Conservation (phyloP, 345 rosid genomes). For the Eucalyptus fibrosa region DNA sequence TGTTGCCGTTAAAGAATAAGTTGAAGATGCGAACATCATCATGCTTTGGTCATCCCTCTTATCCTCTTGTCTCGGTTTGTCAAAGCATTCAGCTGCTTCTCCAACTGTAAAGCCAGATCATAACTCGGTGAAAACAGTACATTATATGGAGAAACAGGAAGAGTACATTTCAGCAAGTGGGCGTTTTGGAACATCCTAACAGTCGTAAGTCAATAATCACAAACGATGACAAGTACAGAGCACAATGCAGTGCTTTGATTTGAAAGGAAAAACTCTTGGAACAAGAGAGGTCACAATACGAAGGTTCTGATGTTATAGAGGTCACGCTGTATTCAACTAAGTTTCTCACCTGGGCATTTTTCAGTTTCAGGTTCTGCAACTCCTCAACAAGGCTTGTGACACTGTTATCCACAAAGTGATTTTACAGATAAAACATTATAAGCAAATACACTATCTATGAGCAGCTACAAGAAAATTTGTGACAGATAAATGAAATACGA, state of each 20-base stretch:
- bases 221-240: not conserved
- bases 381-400: slow-evolving; percentile 51
- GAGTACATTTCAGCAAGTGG: not conserved
- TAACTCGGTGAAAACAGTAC: not conserved
- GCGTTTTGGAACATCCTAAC: not conserved
- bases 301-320: not conserved
- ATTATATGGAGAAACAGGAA: not conserved
- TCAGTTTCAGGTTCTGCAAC: slow-evolving; percentile 57
- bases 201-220: not conserved
- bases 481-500: not conserved
- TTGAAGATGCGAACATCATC: not conserved
- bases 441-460: not conserved
- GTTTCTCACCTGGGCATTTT: slow-evolving; percentile 49
- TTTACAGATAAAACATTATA: not conserved
- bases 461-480: not conserved
- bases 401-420: slow-evolving; percentile 19
- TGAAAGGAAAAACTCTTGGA: not conserved
- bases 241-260: not conserved
- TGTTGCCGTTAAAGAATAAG: not conserved
- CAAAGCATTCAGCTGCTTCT: slow-evolving; percentile 42
- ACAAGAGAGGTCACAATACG: not conserved
- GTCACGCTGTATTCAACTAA: not conserved
- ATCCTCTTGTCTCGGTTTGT: slow-evolving; percentile 1
- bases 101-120: slow-evolving; percentile 33
- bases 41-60: not conserved